These are phyloP conservation scores for Alnus rubra DNA, from an alignment of 306 rosid genomes.

Conservation along the genomic window DNA sequence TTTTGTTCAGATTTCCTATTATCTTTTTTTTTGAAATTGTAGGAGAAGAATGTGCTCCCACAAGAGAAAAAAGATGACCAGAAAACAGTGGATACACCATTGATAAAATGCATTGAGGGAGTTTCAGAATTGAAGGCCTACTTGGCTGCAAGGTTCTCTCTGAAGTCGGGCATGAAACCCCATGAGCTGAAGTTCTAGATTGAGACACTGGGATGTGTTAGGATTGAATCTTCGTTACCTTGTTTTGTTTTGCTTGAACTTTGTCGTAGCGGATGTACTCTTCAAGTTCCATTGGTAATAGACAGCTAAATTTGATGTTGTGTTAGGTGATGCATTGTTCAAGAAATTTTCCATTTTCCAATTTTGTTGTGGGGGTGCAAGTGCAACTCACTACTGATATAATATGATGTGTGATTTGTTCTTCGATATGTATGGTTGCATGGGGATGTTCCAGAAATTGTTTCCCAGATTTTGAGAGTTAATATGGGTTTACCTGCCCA, in stretches of 20 bases:
- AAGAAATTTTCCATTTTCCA: conserved; percentile 10
- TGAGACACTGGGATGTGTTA: not conserved
- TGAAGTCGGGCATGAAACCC: conserved; percentile 74
- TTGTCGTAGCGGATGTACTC: conserved; percentile 17
- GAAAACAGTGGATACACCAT: conserved; percentile 55
- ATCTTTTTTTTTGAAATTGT: not conserved
- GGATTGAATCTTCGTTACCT: not conserved
- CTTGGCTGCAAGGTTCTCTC: conserved; percentile 75
- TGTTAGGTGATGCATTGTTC: not conserved
- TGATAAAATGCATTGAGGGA: conserved; percentile 60
- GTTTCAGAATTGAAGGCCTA: conserved; percentile 77
- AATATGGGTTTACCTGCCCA: too few relatives aligned
- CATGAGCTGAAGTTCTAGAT: conserved; percentile 69
- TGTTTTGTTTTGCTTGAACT: conserved; percentile 18
- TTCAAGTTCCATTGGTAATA: not conserved
- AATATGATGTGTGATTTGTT: conserved; percentile 6
- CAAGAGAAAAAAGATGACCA: conserved; percentile 82
- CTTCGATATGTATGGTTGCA: too few relatives aligned
- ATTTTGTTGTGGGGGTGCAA: conserved; percentile 2
- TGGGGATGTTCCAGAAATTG: too few relatives aligned
- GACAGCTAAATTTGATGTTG: conserved; percentile 10
- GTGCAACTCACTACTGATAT: not conserved
- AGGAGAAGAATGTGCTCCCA: conserved; percentile 73
- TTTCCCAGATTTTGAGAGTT: too few relatives aligned
- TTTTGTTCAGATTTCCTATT: not conserved